Conservation (phyloP, 805 yeast genomes). For the Saccharomycopsis fermentans region DNA sequence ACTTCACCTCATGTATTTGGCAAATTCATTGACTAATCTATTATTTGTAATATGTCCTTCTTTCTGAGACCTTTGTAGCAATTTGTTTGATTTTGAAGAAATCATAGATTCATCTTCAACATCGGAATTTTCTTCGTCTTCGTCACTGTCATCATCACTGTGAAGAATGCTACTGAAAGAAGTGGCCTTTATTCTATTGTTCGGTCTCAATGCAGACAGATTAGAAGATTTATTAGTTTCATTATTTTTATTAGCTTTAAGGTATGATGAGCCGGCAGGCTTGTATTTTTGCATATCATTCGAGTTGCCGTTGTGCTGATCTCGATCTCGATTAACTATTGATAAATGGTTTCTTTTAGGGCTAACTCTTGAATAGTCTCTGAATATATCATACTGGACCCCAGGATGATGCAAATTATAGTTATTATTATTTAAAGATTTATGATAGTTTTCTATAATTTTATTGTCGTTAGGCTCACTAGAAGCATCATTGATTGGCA, state of each 20-base stretch:
- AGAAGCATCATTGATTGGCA: background rate
- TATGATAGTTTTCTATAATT: background rate
- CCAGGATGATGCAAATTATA: background rate
- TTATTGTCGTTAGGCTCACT: background rate
- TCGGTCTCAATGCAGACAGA: background rate
- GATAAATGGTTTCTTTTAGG: background rate
- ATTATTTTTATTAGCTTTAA: background rate
- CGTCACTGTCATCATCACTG: conserved; percentile 16
- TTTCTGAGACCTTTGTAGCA: background rate
- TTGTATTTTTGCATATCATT: background rate
- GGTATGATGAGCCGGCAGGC: background rate
- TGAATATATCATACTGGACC: background rate
- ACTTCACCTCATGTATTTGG: background rate
- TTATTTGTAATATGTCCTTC: background rate
- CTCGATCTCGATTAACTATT: background rate
- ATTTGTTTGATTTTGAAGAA: background rate
- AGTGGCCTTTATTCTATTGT: background rate
- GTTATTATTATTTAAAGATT: background rate
- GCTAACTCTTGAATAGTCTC: background rate
- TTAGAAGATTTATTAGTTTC: background rate
- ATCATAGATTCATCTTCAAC: background rate
- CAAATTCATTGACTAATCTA: background rate
- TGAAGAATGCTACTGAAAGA: conserved; percentile 1
- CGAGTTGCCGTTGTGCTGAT: background rate
- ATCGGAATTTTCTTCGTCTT: conserved; percentile 9